Evolutionary conservation across 768 basidiomycete genomes (phyloP), one percentile per base, ranked within the genome.

Genomic region (Termitomyces sp.): DNA sequence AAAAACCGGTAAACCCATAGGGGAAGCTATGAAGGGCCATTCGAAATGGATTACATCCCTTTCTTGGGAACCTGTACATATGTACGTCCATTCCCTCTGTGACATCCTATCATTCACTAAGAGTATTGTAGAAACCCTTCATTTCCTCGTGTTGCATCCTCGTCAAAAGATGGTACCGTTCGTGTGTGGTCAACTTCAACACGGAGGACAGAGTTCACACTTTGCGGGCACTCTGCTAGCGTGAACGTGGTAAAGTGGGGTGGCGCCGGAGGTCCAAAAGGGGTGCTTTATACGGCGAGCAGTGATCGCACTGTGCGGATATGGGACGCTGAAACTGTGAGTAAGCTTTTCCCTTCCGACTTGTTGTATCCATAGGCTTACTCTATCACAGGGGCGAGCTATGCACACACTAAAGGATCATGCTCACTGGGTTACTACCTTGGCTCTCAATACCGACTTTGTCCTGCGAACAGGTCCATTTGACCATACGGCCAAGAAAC

Each of bases 401-500:
- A 77, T 98, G 42, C 83, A 96, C 67, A 87, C 88, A 0, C 77
- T 98, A 32, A 94, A 92, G 72, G 95, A 98, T 63, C 96, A 99
- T 68, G 97, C 95, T 0, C 97, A 99, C 69, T 98, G 96, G 96
- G 97, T 99, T 8, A 99, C 96, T 20, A 98, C 96, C 0, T 85
- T 99, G 48, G 88, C 97, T 4, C 81, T 98, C 58, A 96, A 95
- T 73, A 96, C 96, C 10, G 96, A 99, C 71, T 97, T 96, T 69
- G 86, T 96, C 32, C 50, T 59, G 11, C 88, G 96, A 29, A 98
- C 96, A 0, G 96, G 96, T 0, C 95, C 96, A 0, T 98, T 91
- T 67, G 95, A 98, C 71, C 92, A 97, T 66, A 90, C 82, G 1
- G 85, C 83, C 48, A 95, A 91, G 74, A 82, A 81, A 58, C 91